Evolutionary conservation across 768 basidiomycete species (phyloP).

Genomic region (Leccinum fibrillosum): DNA sequence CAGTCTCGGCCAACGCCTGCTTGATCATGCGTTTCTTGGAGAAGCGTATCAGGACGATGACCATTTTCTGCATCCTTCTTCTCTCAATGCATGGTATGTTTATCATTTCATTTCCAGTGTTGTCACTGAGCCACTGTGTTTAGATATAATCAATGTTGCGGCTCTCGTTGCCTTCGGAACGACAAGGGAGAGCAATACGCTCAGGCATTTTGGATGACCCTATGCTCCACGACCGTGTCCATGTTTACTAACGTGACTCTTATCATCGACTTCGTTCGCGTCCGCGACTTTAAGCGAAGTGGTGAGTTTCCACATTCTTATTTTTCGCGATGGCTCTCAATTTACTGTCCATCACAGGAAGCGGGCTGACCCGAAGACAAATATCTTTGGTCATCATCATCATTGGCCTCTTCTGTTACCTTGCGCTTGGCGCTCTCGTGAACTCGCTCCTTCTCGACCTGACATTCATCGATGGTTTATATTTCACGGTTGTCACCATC

Average conservation of each 20-base stretch:
- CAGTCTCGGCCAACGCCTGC: constrained; percentile 62
- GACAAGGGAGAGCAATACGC: constrained; percentile 61
- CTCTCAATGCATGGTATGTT: constrained; percentile 67
- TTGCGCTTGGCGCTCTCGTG: constrained; percentile 68
- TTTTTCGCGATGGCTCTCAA: constrained; percentile 19
- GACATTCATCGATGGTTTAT: constrained; percentile 70
- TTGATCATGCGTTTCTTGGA: constrained; percentile 74
- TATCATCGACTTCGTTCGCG: constrained; percentile 55
- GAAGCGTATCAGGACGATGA: constrained; percentile 57
- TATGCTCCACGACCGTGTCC: constrained; percentile 70
- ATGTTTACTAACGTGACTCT: constrained; percentile 65
- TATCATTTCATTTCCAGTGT: background rate
- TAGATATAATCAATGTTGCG: constrained; percentile 69
- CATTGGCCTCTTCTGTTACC: constrained; percentile 69
- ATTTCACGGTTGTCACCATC: constrained; percentile 71
- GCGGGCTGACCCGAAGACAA: constrained; percentile 78
- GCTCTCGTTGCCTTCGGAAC: constrained; percentile 62
- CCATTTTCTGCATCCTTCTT: constrained; percentile 61
- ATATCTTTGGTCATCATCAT: constrained; percentile 75
- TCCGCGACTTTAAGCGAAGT: constrained; percentile 58
- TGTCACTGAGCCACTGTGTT: background rate
- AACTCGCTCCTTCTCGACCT: constrained; percentile 50
- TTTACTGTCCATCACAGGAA: constrained; percentile 43
- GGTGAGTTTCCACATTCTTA: constrained; percentile 38
- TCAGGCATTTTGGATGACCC: constrained; percentile 72